These are phyloP conservation scores for Isoetes engelmannii DNA, from an alignment of 83 land plant genomes.

Conservation along the genomic window DNA sequence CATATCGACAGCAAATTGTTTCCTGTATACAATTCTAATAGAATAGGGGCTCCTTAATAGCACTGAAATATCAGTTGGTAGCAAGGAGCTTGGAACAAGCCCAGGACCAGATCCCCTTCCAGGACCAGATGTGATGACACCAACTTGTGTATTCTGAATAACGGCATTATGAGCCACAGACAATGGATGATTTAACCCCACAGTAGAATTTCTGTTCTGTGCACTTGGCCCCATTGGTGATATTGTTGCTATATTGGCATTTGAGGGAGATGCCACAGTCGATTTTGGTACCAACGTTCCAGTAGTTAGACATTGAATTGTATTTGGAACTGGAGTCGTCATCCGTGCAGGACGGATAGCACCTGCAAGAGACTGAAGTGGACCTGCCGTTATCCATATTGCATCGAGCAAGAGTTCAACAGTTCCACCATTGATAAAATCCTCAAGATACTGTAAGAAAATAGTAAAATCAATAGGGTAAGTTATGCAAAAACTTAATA, in stretches of 20 bases:
- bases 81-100: constrained; percentile 88
- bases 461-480: not conserved
- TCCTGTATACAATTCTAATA: constrained; percentile 91
- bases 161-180: too few species aligned
- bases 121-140: constrained; percentile 60
- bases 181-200: constrained; percentile 9
- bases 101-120: constrained; percentile 80
- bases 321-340: constrained; percentile 40
- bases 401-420: constrained; percentile 91
- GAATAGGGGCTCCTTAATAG: constrained; percentile 87
- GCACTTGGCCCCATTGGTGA: constrained; percentile 6
- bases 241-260: not conserved
- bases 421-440: constrained; percentile 90
- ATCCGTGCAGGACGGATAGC: constrained; percentile 91
- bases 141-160: constrained; percentile 44
- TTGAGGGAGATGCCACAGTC: not conserved
- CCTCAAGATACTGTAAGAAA: constrained; percentile 80
- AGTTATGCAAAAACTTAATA: too few species aligned
- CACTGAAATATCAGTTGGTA: constrained; percentile 99
- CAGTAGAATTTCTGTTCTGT: constrained; percentile 3
- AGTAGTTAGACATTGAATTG: not conserved
- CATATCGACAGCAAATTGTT: constrained; percentile 97
- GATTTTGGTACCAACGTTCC: constrained; percentile 21
- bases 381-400: constrained; percentile 92
- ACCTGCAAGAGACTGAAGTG: constrained; percentile 91